Evolutionary conservation across 371 early-diverging fungal genomes (phyloP).

Genomic region (Batrachochytrium dendrobatidis): DNA sequence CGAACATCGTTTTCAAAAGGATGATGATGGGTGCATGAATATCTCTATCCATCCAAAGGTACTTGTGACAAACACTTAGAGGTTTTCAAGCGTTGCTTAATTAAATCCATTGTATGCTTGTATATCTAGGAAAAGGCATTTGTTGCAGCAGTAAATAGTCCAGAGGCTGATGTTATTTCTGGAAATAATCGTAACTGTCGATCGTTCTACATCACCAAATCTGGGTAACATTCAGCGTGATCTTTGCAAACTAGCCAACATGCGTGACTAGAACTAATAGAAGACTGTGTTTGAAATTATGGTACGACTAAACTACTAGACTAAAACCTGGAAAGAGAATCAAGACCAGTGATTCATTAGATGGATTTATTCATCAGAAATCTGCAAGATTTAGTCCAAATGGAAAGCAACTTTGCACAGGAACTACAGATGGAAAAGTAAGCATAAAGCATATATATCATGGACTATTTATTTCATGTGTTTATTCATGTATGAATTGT

Average conservation of each 20-base stretch:
- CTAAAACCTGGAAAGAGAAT: constrained; percentile 8
- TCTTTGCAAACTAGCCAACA: background rate
- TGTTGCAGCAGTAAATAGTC: constrained; percentile 32
- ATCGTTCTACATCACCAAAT: constrained; percentile 24
- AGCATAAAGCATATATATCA: background rate
- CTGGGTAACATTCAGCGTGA: constrained; percentile 9
- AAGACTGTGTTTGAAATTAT: background rate
- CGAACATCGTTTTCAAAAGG: constrained; percentile 21
- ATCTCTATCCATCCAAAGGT: constrained; percentile 38
- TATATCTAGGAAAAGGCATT: constrained; percentile 29
- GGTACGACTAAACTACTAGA: no score
- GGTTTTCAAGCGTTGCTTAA: background rate
- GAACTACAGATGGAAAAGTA: constrained; percentile 41
- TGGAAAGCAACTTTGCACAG: constrained; percentile 35
- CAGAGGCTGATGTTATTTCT: constrained; percentile 17
- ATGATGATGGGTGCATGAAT: constrained; percentile 41
- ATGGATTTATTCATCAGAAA: constrained; percentile 23
- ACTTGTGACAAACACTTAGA: background rate
- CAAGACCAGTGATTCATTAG: constrained; percentile 22
- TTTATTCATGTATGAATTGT: background rate
- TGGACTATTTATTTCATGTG: background rate
- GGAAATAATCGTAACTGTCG: constrained; percentile 32
- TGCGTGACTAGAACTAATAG: background rate
- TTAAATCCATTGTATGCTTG: background rate
- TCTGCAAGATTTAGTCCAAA: constrained; percentile 30